Conservation (phyloP, 768 basidiomycete genomes). For the Termitomyces sp. region DNA sequence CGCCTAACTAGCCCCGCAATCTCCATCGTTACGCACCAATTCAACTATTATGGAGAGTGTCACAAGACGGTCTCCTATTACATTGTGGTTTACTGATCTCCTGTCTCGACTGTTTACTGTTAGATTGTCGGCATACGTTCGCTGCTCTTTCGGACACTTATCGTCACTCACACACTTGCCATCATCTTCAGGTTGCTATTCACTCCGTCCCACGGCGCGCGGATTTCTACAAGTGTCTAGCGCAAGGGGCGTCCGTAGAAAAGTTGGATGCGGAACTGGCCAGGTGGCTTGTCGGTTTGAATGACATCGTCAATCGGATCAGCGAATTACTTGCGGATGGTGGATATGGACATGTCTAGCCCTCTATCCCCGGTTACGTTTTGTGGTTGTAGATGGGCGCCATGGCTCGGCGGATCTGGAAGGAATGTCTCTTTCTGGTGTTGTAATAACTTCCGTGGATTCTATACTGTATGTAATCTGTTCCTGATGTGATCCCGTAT, state of each 20-base stretch:
- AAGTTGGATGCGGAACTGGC: constrained; percentile 51
- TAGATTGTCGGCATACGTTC: background rate
- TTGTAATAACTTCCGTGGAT: background rate
- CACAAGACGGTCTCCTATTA: background rate
- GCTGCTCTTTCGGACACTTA: background rate
- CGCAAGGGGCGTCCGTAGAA: constrained; percentile 52
- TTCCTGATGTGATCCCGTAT: background rate
- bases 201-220: constrained; percentile 56
- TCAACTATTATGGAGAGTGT: background rate
- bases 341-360: constrained; percentile 46
- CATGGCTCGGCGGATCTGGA: background rate
- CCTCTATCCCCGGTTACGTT: no score
- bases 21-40: constrained; percentile 9
- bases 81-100: background rate
- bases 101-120: background rate
- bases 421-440: background rate
- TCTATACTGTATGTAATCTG: background rate
- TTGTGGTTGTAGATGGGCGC: background rate
- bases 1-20: background rate
- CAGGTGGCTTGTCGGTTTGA: constrained; percentile 60
- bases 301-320: constrained; percentile 47
- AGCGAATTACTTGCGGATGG: constrained; percentile 50
- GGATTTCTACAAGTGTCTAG: constrained; percentile 61
- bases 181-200: constrained; percentile 43
- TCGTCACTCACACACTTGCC: background rate